Evolutionary conservation across 345 rosid genomes (phyloP), one percentile per base, ranked within the genome.

Genomic region (Theobroma cacao): DNA sequence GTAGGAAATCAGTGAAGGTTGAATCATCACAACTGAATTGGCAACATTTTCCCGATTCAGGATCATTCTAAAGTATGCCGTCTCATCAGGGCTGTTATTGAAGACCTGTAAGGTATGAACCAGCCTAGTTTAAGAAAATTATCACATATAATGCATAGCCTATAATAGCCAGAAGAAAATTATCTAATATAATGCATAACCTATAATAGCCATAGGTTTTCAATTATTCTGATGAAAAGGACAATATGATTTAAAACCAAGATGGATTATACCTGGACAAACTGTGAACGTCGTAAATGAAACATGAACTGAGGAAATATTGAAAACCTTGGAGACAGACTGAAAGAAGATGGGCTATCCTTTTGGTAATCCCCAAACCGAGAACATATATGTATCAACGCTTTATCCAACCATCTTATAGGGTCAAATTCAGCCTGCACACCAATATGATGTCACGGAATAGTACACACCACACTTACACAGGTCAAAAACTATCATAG

Each of bases 41-140:
- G 93, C 88, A 63, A 96, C 98, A 74, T 89, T 96, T 85, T 96
- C 98, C 79, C 97, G 76, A 89, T 92, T 88, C 85, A 96, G 82
- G 66, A 94, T 86, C 91, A 96, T 86, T 81, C 99, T 90, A 58
- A 89, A 96, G 85, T 94, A 96, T 70, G 99, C 95, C 0, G 99
- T 96, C 85, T 96, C 99, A 48, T 96, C 99, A 4, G 98, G 99
- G 83, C 99, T 96, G 85, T 94, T 94, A 83, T 95, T 93, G 80
- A 92, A 90, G 81, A 96, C 99, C 99, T 96, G 84, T n/a, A 70
- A 75, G 60, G 81, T 55, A 80, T 63, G 68, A 68, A 71, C 61
- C 65, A 77, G 48, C 71, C 56, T 74, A 56, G 67, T 24, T 75
- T 34, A 71, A 76, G 71, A 73, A 81, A 24, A 63, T 62, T 69